Evolutionary conservation across 257 asterid genomes (phyloP).

Genomic region (Eucommia ulmoides): DNA sequence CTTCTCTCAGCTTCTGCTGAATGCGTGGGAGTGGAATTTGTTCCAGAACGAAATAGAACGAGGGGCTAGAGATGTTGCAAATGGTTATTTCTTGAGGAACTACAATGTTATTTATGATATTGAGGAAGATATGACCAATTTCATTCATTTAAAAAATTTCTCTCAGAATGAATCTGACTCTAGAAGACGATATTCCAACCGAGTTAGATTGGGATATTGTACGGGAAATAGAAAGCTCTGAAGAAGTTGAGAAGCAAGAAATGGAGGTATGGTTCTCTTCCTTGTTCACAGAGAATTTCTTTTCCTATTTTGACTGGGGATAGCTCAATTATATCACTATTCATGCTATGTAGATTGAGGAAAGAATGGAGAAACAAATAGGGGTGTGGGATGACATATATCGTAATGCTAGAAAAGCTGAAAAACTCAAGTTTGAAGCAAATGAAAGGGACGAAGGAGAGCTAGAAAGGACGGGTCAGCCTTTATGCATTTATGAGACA

Average conservation of each 20-base stretch:
- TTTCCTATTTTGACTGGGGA: not conserved
- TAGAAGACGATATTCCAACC: slow-evolving; percentile 45
- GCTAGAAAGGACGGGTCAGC: slow-evolving; percentile 96
- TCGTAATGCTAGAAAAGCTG: slow-evolving; percentile 85
- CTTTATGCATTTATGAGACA: slow-evolving; percentile 85
- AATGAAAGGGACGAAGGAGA: slow-evolving; percentile 98
- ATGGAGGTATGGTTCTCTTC: slow-evolving; percentile 86
- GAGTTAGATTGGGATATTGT: slow-evolving; percentile 69
- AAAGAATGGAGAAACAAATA: slow-evolving; percentile 76
- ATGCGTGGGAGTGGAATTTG: slow-evolving; percentile 69
- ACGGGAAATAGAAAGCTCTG: slow-evolving; percentile 68
- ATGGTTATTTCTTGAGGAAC: slow-evolving; percentile 21
- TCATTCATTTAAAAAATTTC: slow-evolving; percentile 28
- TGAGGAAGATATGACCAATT: slow-evolving; percentile 42
- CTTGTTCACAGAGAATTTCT: no score
- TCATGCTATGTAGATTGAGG: slow-evolving; percentile 62
- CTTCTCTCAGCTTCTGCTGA: slow-evolving; percentile 45
- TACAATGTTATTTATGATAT: slow-evolving; percentile 51
- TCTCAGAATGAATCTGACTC: slow-evolving; percentile 24
- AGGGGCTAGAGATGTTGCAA: slow-evolving; percentile 17
- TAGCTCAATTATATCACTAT: slow-evolving; percentile 6
- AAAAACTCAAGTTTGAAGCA: slow-evolving; percentile 74
- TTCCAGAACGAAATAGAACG: slow-evolving; percentile 44
- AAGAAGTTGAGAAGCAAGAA: slow-evolving; percentile 76
- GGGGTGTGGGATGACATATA: slow-evolving; percentile 91